Percentiles rank a stretch among this genome's conserved stretches.
Conservation (phyloP, 768 basidiomycete species). For the Tubosaeta sp. region DNA sequence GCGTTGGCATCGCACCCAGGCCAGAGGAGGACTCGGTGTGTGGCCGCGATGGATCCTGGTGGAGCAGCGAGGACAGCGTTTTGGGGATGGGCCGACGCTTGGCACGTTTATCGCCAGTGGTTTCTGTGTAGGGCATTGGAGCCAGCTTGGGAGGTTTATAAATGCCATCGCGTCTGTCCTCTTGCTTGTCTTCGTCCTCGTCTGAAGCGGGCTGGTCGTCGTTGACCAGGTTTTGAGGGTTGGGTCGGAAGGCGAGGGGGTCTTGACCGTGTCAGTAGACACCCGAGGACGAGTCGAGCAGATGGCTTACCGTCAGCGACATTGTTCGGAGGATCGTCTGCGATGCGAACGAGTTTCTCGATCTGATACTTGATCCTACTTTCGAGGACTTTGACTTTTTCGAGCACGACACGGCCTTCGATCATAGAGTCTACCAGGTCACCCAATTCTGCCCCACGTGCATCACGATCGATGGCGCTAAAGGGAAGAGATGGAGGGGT, state of each 20-base stretch:
- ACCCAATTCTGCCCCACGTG: slow-evolving; percentile 57
- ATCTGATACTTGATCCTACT: slow-evolving; percentile 91
- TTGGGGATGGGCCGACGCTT: slow-evolving; percentile 57
- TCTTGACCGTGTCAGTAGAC: slow-evolving; percentile 44
- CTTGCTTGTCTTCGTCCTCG: slow-evolving; percentile 16
- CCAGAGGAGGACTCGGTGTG: slow-evolving; percentile 71
- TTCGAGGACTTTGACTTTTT: slow-evolving; percentile 85
- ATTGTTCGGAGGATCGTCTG: slow-evolving; percentile 51
- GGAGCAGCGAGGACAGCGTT: slow-evolving; percentile 52
- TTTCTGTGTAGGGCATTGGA: slow-evolving; percentile 79
- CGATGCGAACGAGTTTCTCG: slow-evolving; percentile 82
- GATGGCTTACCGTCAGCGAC: slow-evolving; percentile 54
- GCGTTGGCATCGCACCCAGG: slow-evolving; percentile 55
- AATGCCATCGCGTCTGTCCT: slow-evolving; percentile 42
- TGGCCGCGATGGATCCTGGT: slow-evolving; percentile 56
- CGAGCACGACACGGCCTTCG: slow-evolving; percentile 76
- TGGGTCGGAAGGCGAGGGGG: slow-evolving; percentile 88
- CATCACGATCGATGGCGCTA: slow-evolving; percentile 43
- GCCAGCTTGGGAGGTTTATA: slow-evolving; percentile 88
- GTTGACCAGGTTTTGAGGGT: slow-evolving; percentile 68
- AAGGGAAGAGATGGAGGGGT: slow-evolving; percentile 50
- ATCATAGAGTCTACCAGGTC: slow-evolving; percentile 79
- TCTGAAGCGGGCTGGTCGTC: slow-evolving; percentile 35
- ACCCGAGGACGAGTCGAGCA: neutral
- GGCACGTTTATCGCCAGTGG: slow-evolving; percentile 39